Conservation (phyloP, 139 green algal genomes). For the Closterium sp. region DNA sequence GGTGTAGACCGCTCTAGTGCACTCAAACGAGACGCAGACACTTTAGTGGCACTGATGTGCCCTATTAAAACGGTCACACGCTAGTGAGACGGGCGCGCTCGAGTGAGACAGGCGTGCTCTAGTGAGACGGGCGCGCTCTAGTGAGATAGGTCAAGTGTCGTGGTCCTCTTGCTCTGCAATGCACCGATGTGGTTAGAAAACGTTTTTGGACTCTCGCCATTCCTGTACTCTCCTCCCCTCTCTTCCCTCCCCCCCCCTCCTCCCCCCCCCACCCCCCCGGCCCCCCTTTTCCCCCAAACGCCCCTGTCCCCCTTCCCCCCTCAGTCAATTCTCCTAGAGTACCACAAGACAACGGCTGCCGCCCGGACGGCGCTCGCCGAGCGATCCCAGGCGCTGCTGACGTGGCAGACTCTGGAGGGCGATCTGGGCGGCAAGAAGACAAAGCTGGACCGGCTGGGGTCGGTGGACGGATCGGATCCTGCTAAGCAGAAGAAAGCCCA, state of each 20-base stretch:
- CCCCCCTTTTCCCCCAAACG: slow-evolving; percentile 29
- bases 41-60: too few relatives aligned
- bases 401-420: slow-evolving; percentile 60
- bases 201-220: not conserved
- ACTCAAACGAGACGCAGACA: too few relatives aligned
- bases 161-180: too few relatives aligned
- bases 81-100: too few relatives aligned
- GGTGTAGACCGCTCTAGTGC: too few relatives aligned
- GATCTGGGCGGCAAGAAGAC: slow-evolving; percentile 57
- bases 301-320: slow-evolving; percentile 8
- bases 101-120: too few relatives aligned
- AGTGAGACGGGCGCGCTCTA: too few relatives aligned
- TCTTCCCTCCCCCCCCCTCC: not conserved
- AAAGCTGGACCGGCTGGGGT: slow-evolving; percentile 32
- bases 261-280: not conserved
- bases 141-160: too few relatives aligned
- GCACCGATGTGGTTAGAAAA: too few relatives aligned
- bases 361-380: slow-evolving; percentile 56
- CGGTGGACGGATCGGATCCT: not conserved
- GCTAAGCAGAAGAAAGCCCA: not conserved
- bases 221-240: not conserved
- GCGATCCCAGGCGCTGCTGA: slow-evolving; percentile 67
- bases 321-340: slow-evolving; percentile 65
- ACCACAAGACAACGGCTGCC: slow-evolving; percentile 64
- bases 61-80: too few relatives aligned